phyloP scores from a whole-genome alignment of 805 yeast species.

The Wickerhamomyces ciferrii region DNA sequence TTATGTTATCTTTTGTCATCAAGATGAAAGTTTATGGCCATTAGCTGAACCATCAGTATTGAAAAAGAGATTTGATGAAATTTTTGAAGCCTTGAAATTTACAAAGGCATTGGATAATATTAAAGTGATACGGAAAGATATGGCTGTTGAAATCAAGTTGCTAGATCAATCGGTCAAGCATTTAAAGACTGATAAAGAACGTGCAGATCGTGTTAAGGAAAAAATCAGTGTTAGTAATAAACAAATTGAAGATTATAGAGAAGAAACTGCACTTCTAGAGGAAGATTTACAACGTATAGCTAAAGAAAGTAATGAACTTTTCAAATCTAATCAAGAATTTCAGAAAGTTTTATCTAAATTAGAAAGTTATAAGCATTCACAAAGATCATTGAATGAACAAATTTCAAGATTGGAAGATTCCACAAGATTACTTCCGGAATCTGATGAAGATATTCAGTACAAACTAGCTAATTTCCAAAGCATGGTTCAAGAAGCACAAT shows the following conservation, averaged over 20 bases:
- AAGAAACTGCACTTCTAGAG: constrained; percentile 45
- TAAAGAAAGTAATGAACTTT: constrained; percentile 55
- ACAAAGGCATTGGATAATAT: constrained; percentile 84
- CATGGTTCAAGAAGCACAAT: constrained; percentile 23
- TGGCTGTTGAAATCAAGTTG: constrained; percentile 68
- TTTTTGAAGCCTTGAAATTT: constrained; percentile 90
- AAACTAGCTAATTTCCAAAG: constrained; percentile 37
- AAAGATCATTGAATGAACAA: constrained; percentile 41
- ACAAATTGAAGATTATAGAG: constrained; percentile 38
- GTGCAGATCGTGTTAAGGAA: constrained; percentile 56
- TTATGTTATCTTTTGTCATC: constrained; percentile 94
- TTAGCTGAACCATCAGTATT: constrained; percentile 82
- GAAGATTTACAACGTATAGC: constrained; percentile 46
- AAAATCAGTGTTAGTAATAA: constrained; percentile 38
- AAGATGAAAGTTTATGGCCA: constrained; percentile 97
- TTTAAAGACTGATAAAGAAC: constrained; percentile 62
- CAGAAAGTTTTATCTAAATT: constrained; percentile 63
- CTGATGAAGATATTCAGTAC: constrained; percentile 33
- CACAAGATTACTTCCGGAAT: constrained; percentile 40
- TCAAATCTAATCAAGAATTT: constrained; percentile 75
- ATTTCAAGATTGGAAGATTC: constrained; percentile 43
- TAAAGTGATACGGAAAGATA: constrained; percentile 71
- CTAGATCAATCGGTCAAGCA: constrained; percentile 78
- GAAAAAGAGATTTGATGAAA: constrained; percentile 93
- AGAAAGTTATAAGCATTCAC: constrained; percentile 49